Percentiles rank a stretch among this genome's conserved stretches.
These are phyloP conservation scores for Brasenia schreberi DNA, from an alignment of 164 flowering plant species.

Conservation along the genomic window DNA sequence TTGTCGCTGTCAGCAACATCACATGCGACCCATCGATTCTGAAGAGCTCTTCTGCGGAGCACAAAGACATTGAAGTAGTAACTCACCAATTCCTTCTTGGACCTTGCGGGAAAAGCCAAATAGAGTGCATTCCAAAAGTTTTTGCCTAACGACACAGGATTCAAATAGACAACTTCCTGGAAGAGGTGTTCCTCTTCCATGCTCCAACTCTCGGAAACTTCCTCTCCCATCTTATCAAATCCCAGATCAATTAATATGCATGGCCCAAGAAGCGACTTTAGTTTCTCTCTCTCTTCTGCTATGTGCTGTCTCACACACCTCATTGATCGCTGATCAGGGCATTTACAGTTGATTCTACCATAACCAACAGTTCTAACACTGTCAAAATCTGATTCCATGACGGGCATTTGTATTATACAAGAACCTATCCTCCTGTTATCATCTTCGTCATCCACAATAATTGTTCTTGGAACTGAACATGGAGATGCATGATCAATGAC, in stretches of 20 bases:
- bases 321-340: slow-evolving; percentile 43
- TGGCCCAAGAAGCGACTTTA: slow-evolving; percentile 28
- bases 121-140: slow-evolving; percentile 49
- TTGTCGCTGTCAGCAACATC: slow-evolving; percentile 64
- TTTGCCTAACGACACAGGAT: slow-evolving; percentile 40
- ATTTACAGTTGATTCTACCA: slow-evolving; percentile 34
- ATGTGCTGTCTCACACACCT: slow-evolving; percentile 60
- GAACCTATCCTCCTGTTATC: slow-evolving; percentile 26
- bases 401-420: slow-evolving; percentile 44
- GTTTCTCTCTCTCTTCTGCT: slow-evolving; percentile 38
- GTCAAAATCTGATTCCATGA: slow-evolving; percentile 6
- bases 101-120: slow-evolving; percentile 31
- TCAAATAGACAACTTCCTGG: slow-evolving; percentile 38
- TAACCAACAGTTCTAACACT: slow-evolving; percentile 12
- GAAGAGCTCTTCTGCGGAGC: slow-evolving; percentile 50
- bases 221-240: slow-evolving; percentile 61
- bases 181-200: slow-evolving; percentile 50
- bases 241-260: slow-evolving; percentile 39
- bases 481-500: background rate
- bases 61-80: slow-evolving; percentile 82
- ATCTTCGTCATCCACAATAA: slow-evolving; percentile 3
- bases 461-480: background rate
- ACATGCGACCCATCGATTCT: slow-evolving; percentile 36
- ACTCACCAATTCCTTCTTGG: slow-evolving; percentile 45
- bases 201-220: slow-evolving; percentile 45